A percentile compares a stretch with the other conserved stretches of the same genome.
Conservation (phyloP, 768 basidiomycete species). For the Psilocybe sp. region DNA sequence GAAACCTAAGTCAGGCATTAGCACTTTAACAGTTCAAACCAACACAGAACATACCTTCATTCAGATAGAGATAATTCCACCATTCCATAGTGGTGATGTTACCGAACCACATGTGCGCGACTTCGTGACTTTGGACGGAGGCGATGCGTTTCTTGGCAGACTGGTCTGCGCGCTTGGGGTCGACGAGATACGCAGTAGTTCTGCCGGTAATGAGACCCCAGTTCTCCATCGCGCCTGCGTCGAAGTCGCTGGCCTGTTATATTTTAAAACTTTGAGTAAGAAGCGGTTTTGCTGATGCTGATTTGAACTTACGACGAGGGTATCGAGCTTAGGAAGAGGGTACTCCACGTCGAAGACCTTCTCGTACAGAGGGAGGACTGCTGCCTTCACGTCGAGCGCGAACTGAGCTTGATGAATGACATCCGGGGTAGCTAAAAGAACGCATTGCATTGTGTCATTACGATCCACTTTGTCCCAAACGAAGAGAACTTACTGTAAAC, state of each 20-base stretch:
- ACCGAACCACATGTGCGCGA: slow-evolving; percentile 89
- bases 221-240: slow-evolving; percentile 92
- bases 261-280: background rate
- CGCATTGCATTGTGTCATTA: slow-evolving; percentile 1
- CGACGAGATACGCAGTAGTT: slow-evolving; percentile 76
- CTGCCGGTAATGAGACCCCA: slow-evolving; percentile 93
- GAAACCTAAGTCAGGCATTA: slow-evolving; percentile 50
- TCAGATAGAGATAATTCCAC: slow-evolving; percentile 85
- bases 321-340: slow-evolving; percentile 93
- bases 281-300: background rate
- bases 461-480: background rate
- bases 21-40: background rate
- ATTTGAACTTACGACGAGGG: slow-evolving; percentile 62
- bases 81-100: slow-evolving; percentile 93
- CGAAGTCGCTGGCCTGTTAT: slow-evolving; percentile 75
- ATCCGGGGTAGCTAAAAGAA: slow-evolving; percentile 66
- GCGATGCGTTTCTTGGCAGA: slow-evolving; percentile 79
- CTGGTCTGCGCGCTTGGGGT: slow-evolving; percentile 72
- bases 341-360: slow-evolving; percentile 89
- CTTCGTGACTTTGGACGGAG: slow-evolving; percentile 78
- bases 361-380: slow-evolving; percentile 87
- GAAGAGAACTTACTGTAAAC: slow-evolving; percentile 63
- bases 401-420: slow-evolving; percentile 82
- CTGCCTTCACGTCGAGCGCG: slow-evolving; percentile 82
- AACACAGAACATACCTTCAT: slow-evolving; percentile 51